Evolutionary conservation across 768 basidiomycete genomes (phyloP).

Genomic region (Xerocomellus amylosporus): DNA sequence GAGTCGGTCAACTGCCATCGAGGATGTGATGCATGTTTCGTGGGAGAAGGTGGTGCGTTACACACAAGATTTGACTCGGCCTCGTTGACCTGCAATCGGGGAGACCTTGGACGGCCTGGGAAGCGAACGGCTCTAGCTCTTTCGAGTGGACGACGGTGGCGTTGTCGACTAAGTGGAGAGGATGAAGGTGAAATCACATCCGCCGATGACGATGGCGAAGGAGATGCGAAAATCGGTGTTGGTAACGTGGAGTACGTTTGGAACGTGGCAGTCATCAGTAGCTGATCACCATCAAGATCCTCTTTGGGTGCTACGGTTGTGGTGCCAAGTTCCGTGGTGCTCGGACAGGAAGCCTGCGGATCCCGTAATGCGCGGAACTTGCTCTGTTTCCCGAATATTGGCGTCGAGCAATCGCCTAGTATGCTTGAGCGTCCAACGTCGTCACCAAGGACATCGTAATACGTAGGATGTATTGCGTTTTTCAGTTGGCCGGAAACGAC

Average conservation of each 20-base stretch:
- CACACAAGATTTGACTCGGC: conserved; percentile 7
- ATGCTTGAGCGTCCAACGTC: not conserved
- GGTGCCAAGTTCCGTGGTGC: conserved; percentile 11
- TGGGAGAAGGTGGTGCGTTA: conserved; percentile 2
- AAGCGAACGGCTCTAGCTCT: conserved; percentile 33
- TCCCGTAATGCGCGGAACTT: conserved; percentile 1
- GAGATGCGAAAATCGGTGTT: conserved; percentile 28
- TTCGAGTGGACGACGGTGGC: conserved; percentile 32
- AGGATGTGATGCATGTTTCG: not conserved
- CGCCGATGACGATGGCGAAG: conserved; percentile 29
- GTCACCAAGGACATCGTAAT: not conserved
- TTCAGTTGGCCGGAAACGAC: not conserved
- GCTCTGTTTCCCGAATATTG: not conserved
- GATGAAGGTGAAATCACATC: conserved; percentile 23
- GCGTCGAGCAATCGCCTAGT: not conserved
- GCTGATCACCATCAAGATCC: conserved; percentile 23
- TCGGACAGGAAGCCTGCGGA: conserved; percentile 1
- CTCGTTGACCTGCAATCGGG: conserved; percentile 18
- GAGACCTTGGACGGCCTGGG: conserved; percentile 26
- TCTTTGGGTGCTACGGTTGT: conserved; percentile 8
- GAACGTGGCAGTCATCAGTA: conserved; percentile 15
- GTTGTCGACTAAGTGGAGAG: conserved; percentile 20
- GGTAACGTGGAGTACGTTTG: conserved; percentile 28
- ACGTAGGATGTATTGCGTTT: not conserved
- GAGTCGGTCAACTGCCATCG: conserved; percentile 17